These are phyloP conservation scores for Epichloe uncinata DNA, from an alignment of 2,329 filamentous ascomycete species.

Conservation along the genomic window DNA sequence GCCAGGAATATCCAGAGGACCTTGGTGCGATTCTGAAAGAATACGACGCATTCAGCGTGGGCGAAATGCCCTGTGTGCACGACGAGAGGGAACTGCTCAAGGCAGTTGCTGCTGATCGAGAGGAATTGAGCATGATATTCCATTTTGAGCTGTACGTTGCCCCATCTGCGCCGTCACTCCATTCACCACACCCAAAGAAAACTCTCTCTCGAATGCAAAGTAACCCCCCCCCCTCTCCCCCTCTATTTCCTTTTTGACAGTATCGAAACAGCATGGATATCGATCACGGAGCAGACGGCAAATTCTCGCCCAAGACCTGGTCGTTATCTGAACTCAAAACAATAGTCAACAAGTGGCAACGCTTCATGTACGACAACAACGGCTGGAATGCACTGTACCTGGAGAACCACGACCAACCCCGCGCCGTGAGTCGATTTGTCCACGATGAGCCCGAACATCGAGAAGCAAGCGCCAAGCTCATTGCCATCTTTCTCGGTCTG, in stretches of 20 bases:
- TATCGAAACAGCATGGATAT: conserved; percentile 28
- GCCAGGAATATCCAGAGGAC: too few species aligned
- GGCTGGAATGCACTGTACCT: conserved; percentile 54
- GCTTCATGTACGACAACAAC: conserved; percentile 42
- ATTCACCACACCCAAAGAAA: too few species aligned
- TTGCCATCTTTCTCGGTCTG: conserved; percentile 42
- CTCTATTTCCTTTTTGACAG: not conserved
- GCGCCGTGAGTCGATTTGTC: conserved; percentile 43
- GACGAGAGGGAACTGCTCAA: conserved; percentile 29
- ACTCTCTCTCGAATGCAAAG: not conserved
- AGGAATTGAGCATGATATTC: conserved; percentile 60
- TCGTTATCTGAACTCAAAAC: conserved; percentile 36
- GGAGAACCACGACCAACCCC: conserved; percentile 54
- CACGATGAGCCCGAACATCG: conserved; percentile 36
- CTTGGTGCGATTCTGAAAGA: conserved; percentile 29
- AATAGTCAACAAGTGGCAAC: conserved; percentile 44
- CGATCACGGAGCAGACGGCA: conserved; percentile 31
- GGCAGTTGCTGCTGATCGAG: conserved; percentile 39
- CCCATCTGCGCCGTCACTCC: not conserved
- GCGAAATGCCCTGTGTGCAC: conserved; percentile 35
- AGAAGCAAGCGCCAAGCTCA: conserved; percentile 40
- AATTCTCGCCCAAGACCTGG: conserved; percentile 30
- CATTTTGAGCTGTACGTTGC: conserved; percentile 49
- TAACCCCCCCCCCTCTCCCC: not conserved
- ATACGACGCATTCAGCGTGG: conserved; percentile 38